Conservation (phyloP, 2,329 filamentous ascomycete species). For the Colletotrichum gloeosporioides region DNA sequence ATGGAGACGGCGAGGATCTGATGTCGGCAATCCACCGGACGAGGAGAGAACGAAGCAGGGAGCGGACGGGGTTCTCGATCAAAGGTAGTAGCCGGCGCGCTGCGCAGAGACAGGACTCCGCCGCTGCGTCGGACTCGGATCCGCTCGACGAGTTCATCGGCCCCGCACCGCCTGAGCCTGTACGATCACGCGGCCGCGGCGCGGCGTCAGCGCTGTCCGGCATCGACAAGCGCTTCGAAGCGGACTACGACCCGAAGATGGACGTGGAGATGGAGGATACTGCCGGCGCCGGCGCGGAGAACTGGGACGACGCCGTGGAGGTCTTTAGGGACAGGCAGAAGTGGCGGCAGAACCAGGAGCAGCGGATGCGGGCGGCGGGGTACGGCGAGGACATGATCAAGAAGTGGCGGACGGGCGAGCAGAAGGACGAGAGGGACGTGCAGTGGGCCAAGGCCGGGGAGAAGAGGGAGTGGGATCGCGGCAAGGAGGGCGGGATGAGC, state of each 20-base stretch:
- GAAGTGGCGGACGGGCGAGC: slow-evolving; percentile 67
- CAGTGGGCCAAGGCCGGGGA: slow-evolving; percentile 76
- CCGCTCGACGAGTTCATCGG: slow-evolving; percentile 80
- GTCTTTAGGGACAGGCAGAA: slow-evolving; percentile 79
- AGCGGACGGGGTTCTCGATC: background rate
- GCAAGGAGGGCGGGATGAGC: slow-evolving; percentile 42
- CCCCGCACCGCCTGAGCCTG: slow-evolving; percentile 63
- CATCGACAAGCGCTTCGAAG: slow-evolving; percentile 83
- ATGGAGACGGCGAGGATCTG: slow-evolving; percentile 1
- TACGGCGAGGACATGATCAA: slow-evolving; percentile 78
- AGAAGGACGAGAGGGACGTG: slow-evolving; percentile 67
- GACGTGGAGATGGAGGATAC: slow-evolving; percentile 60
- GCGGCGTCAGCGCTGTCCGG: slow-evolving; percentile 63
- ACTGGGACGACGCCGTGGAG: slow-evolving; percentile 84
- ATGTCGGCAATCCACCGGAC: background rate
- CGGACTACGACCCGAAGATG: slow-evolving; percentile 62
- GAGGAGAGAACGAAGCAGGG: background rate
- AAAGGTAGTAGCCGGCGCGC: background rate
- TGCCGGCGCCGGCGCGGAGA: slow-evolving; percentile 51
- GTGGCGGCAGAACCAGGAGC: slow-evolving; percentile 77
- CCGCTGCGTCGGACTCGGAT: slow-evolving; percentile 63
- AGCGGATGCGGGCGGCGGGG: slow-evolving; percentile 77
- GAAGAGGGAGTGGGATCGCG: slow-evolving; percentile 64
- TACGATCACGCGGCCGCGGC: slow-evolving; percentile 74
- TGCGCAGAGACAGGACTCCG: slow-evolving; percentile 21